phyloP scores from a whole-genome alignment of 148 eudicot genomes.

The Amaranthus hypochondriacus region DNA sequence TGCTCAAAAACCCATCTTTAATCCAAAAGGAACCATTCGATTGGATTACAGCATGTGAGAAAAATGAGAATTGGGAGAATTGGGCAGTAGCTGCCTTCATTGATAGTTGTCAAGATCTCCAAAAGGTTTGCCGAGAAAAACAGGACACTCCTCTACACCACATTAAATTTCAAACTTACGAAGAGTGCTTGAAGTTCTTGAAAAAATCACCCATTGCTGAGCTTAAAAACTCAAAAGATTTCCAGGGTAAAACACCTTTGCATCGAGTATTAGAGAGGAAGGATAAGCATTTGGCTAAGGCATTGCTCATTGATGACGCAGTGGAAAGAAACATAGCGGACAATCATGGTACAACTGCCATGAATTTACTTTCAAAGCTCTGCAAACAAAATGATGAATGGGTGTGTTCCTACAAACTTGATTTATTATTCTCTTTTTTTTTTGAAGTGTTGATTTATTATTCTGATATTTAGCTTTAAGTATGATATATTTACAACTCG shows the following conservation, averaged over 20 bases:
- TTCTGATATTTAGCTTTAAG: no score
- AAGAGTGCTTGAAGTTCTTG: background rate
- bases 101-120: constrained; percentile 6
- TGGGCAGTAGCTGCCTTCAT: background rate
- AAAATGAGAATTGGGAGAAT: background rate
- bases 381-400: background rate
- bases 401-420: constrained; percentile 4
- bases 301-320: background rate
- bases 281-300: background rate
- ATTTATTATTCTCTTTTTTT: no score
- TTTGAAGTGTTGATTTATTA: no score
- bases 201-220: background rate
- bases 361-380: background rate
- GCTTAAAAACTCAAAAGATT: constrained; percentile 6
- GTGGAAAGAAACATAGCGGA: background rate
- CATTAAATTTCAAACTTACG: background rate
- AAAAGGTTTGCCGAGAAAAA: background rate
- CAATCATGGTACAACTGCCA: background rate
- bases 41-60: constrained; percentile 13
- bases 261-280: constrained; percentile 13
- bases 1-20: background rate
- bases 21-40: background rate
- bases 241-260: constrained; percentile 14
- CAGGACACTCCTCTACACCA: constrained; percentile 21
- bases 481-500: no score